Evolutionary conservation across 2,329 filamentous ascomycete genomes (phyloP).

Genomic region (Fusarium verticillioides): DNA sequence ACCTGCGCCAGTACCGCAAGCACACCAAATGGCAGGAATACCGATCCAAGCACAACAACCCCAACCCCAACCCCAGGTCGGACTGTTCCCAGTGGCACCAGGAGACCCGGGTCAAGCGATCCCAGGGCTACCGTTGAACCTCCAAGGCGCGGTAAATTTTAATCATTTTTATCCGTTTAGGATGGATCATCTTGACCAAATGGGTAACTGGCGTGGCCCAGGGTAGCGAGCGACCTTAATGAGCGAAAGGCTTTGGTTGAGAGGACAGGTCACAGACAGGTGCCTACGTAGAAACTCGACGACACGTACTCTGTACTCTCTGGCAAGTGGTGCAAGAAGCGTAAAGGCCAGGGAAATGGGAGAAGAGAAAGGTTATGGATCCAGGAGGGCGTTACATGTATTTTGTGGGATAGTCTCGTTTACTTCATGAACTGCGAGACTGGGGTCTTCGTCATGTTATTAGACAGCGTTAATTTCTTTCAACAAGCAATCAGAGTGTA

Average conservation of each 20-base stretch:
- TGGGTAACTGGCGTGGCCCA: not conserved
- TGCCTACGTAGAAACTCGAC: not conserved
- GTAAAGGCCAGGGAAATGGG: not conserved
- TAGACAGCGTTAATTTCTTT: not conserved
- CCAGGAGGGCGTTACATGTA: not conserved
- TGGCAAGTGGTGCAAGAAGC: not conserved
- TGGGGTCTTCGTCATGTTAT: not conserved
- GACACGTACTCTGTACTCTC: not conserved
- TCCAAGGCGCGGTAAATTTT: not conserved
- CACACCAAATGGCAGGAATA: not conserved
- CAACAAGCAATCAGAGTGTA: not conserved
- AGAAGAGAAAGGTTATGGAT: not conserved
- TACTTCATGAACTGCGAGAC: not conserved
- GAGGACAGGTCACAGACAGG: not conserved
- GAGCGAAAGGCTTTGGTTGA: no score
- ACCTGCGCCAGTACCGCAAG: not conserved
- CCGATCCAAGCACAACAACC: not conserved
- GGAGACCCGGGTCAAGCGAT: not conserved
- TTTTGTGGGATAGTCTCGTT: not conserved
- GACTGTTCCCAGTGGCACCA: not conserved
- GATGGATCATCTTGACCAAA: not conserved
- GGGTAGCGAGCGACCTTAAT: not conserved
- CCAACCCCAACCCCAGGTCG: not conserved
- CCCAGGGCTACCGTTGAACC: not conserved
- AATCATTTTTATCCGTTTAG: not conserved